Evolutionary conservation across 2,329 filamentous ascomycete genomes (phyloP), one percentile per base, ranked within the genome.

Genomic region (Fonsecaea monophora): DNA sequence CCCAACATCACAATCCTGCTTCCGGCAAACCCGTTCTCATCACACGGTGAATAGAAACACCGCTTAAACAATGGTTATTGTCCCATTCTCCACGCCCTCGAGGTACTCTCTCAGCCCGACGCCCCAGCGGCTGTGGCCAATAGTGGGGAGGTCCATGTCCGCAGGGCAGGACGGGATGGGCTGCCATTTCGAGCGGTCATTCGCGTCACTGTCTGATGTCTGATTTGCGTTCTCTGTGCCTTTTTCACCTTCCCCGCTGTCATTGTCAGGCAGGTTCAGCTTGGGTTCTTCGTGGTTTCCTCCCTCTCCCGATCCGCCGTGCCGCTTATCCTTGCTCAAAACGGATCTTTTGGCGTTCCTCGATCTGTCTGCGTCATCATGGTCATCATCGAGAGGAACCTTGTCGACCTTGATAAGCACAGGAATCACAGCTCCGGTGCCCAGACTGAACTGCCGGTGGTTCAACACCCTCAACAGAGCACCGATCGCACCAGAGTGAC

Each of bases 401-500:
- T 57, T 65, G 35, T 80, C 78, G 5, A 77, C 81, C 71, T 77
- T 82, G 7, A 86, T 78, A 45, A 86, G 68, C 8, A 86, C 80
- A 0, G 84, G 83, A 60, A 86, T 83, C n/a, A 86, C 80, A 1
- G 76, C 82, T 1, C 84, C 84, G 0, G 84, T 86, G 25, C 75
- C 75, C 65, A 86, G 66, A 12, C 73, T 70, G 73, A 86, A 86
- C 45, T 71, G 61, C 10, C 82, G 76, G 75, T 86, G 84, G 0
- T 80, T 81, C 45, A 80, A 62, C 15, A 79, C 66, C 74, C 80
- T 74, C 65, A 89, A 73, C 30, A 88, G 76, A 70, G 84, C 85
- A 4, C 80, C 82, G 68, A 89, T 89, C 2, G 84, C 83, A 0
- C 86, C 87, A 0, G 85, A 87, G 74, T 89, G 87, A 56, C 82